Evolutionary conservation across 805 yeast species (phyloP).

Genomic region (Schwanniomyces occidentalis): DNA sequence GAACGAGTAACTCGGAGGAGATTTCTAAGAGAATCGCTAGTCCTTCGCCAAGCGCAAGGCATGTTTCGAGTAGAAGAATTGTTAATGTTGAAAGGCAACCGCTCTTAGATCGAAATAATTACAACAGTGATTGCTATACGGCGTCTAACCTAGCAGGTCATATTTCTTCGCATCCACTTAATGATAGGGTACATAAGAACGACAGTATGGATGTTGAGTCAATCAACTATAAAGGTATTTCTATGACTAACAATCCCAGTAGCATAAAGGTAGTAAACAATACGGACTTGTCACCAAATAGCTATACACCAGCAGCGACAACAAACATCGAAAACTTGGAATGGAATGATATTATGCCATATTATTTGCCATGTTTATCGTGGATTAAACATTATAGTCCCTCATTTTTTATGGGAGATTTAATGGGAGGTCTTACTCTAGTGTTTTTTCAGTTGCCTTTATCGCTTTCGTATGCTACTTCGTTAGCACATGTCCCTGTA

Average conservation of each 20-base stretch:
- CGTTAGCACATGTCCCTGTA: constrained; percentile 45
- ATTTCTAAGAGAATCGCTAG: constrained; percentile 12
- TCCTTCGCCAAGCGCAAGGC: constrained; percentile 27
- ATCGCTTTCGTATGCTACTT: constrained; percentile 47
- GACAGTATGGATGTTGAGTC: background rate
- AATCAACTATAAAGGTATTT: background rate
- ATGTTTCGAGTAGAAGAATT: constrained; percentile 23
- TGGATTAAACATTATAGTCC: constrained; percentile 61
- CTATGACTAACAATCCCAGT: background rate
- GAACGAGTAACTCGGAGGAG: constrained; percentile 2
- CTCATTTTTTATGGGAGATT: constrained; percentile 54
- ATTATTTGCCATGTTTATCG: constrained; percentile 65
- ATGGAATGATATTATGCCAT: constrained; percentile 46
- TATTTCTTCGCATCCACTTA: too few species aligned
- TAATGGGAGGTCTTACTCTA: constrained; percentile 80
- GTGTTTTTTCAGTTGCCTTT: constrained; percentile 93
- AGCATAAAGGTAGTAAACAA: background rate
- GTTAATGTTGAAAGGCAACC: constrained; percentile 9
- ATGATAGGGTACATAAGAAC: too few species aligned
- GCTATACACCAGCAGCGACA: constrained; percentile 1
- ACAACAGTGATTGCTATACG: background rate
- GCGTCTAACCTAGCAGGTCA: too few species aligned
- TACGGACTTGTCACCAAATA: background rate
- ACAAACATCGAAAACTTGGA: constrained; percentile 17
- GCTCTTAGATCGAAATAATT: constrained; percentile 6